Evolutionary conservation across 2,329 filamentous ascomycete genomes (phyloP), one percentile per base, ranked within the genome.

Genomic region (Raffaelea ambrosiae): DNA sequence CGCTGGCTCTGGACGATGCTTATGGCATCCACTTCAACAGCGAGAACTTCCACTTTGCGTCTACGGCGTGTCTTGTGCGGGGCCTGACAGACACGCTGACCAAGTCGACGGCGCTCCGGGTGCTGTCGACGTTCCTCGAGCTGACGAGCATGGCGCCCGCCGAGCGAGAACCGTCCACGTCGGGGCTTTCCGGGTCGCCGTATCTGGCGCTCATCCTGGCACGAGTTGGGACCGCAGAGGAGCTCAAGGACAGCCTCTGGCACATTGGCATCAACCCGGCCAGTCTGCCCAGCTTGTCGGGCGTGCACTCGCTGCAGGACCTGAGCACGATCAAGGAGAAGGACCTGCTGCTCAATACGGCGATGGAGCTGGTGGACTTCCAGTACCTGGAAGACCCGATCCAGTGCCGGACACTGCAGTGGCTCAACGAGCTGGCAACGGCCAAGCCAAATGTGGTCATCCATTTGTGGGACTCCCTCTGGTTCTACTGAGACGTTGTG

Each of bases 21-120:
- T 84, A 83, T 53, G 81, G 80, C 5, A 74, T 86, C 36, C 77
- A 79, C 53, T 86, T 86, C 57, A 77, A 71, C 29, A 60, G 66
- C 5, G 78, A 84, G 16, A 81, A 74, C 51, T 86, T 86, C 59
- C 81, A 85, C 57, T 81, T 80, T 54, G 81, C 82, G 0, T 73
- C 83, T 1, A 82, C 77, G 55, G 80, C 80, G 16, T 81, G 77
- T 53, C 66, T 86, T 4, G 74, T 80, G 3, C 74, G 82, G 39
- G 82, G 81, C 1, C 68, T 85, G 14, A 80, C 79, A 0, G 81
- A 84, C 53, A 74, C 75, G 2, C 68, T 73, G 36, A 85, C 81
- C 9, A 77, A 76, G 54, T 60, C 71, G 11, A 75, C 74, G 14
- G 73, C 80, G 3, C 70, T 83, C 44, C 71, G 77, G 19, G 77